Evolutionary conservation across 2,329 filamentous ascomycete genomes (phyloP).

Genomic region (Cordyceps javanica): DNA sequence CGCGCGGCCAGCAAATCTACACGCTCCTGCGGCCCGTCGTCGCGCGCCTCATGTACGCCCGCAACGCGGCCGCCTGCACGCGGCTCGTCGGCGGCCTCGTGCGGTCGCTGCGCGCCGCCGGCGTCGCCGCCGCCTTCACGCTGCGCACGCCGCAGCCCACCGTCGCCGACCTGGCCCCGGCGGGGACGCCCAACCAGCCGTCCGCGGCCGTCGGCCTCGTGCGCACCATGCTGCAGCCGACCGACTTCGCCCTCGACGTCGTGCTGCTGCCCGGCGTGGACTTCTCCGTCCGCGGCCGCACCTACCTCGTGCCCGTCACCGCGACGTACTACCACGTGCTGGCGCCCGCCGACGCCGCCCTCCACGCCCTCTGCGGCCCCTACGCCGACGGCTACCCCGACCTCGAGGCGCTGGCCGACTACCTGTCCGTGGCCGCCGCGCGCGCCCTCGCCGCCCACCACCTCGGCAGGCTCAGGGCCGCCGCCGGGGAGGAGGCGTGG

Average conservation of each 20-base stretch:
- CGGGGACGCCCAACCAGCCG: constrained; percentile 31
- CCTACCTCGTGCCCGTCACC: constrained; percentile 37
- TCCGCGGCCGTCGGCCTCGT: constrained; percentile 40
- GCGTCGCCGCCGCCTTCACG: constrained; percentile 37
- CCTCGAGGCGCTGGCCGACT: constrained; percentile 37
- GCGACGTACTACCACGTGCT: constrained; percentile 40
- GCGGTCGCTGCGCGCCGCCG: constrained; percentile 38
- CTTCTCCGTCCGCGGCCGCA: constrained; percentile 39
- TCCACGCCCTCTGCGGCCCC: constrained; percentile 37
- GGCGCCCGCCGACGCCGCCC: constrained; percentile 29
- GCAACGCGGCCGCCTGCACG: constrained; percentile 33
- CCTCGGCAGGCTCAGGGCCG: constrained; percentile 20
- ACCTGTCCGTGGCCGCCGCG: constrained; percentile 37
- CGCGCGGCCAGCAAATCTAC: constrained; percentile 37
- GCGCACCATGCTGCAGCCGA: constrained; percentile 35
- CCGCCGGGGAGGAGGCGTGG: constrained; percentile 18
- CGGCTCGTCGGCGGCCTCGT: constrained; percentile 39
- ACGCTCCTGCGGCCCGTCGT: constrained; percentile 47
- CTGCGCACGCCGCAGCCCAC: constrained; percentile 33
- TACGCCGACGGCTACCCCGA: constrained; percentile 39
- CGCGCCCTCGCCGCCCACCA: constrained; percentile 34
- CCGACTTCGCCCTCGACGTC: constrained; percentile 37
- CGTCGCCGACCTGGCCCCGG: constrained; percentile 19
- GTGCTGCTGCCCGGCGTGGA: constrained; percentile 37
- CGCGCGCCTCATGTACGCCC: constrained; percentile 39